Base-by-base conservation (phyloP, 257 asterid genomes). In the Solanum chmielewskii region DNA sequence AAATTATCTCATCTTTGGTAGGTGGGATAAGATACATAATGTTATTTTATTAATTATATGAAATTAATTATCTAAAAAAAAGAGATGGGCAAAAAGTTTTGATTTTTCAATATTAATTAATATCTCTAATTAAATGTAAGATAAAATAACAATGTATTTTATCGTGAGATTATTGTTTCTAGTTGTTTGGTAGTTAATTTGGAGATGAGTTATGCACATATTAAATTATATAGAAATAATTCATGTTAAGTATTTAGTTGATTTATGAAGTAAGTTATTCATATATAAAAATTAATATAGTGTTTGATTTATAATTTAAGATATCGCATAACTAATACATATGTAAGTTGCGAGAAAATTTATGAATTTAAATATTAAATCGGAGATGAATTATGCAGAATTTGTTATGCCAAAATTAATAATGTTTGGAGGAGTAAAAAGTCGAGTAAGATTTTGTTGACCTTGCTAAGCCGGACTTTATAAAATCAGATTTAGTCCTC, bases 91-190 rank as follows among this genome's bases (percentile, higher is more conserved):
- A 45, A 45, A 13, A 12, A 45, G 18, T 45, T 45, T 47, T 47
- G 20, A 47, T 14, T 14, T 49, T 14, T 14, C 2, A 1, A 0
- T 0, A 49, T 1, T 49, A 49, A 14, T 1, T 5, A 20, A 59
- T 20, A 59, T 59, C 2, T 59, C 4, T 20, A 20, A 7, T 59
- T 9, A 59, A 62, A 62, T 11, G 1, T 5, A n/a, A 23, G 1
- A 5, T 2, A 62, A 62, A 62, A 23, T 62, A 62, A 62, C 1
- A 2, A 4, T 62, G 7, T 4, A 0, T 62, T 23, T 3, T 60
- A 59, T 20, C 7, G 1, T 60, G 13, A 23, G 6, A 10, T 23
- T 23, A 1, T 2, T 62, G 13, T 62, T 1, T 10, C 0, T 23
- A 62, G 5, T 62, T 23, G 15, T 5, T 23, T 62, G 70, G 31